phyloP scores from a whole-genome alignment of 208 protist genomes.

The Leishmania guyanensis region DNA sequence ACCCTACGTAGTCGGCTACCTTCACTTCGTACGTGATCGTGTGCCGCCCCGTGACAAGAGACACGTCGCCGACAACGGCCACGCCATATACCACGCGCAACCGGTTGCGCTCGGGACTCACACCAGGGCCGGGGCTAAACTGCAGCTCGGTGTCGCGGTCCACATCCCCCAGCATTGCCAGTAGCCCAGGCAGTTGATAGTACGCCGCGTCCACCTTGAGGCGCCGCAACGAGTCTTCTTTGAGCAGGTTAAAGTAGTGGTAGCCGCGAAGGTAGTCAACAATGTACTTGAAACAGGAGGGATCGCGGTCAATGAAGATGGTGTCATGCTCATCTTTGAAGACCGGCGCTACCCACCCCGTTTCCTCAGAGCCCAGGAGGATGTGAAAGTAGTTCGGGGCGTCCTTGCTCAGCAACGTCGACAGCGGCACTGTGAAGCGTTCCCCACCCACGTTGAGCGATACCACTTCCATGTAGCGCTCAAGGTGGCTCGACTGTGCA shows the following conservation, averaged over 20 bases:
- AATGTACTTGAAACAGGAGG: conserved; percentile 73
- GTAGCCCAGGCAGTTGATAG: conserved; percentile 63
- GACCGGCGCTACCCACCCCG: conserved; percentile 20
- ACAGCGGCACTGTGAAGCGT: conserved; percentile 68
- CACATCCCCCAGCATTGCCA: conserved; percentile 48
- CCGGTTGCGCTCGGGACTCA: conserved; percentile 75
- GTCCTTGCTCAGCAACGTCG: conserved; percentile 52
- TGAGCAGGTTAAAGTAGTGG: conserved; percentile 61
- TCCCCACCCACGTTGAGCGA: conserved; percentile 85
- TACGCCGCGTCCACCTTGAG: conserved; percentile 81
- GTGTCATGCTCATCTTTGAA: conserved; percentile 57
- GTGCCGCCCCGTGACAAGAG: conserved; percentile 82
- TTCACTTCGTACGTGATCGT: conserved; percentile 82
- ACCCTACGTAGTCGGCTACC: conserved; percentile 84
- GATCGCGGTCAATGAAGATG: conserved; percentile 90
- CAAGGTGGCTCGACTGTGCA: conserved; percentile 8
- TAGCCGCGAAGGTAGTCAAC: conserved; percentile 89
- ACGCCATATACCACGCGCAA: conserved; percentile 85
- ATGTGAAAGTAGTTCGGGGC: conserved; percentile 40
- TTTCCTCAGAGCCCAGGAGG: conserved; percentile 28
- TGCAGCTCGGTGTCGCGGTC: conserved; percentile 34
- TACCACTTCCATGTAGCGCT: conserved; percentile 34
- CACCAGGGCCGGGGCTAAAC: conserved; percentile 70
- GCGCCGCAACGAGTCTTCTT: conserved; percentile 62
- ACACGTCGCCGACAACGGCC: conserved; percentile 69